phyloP scores from a whole-genome alignment of 2,329 filamentous ascomycete genomes.

The Colletotrichum musicola region DNA sequence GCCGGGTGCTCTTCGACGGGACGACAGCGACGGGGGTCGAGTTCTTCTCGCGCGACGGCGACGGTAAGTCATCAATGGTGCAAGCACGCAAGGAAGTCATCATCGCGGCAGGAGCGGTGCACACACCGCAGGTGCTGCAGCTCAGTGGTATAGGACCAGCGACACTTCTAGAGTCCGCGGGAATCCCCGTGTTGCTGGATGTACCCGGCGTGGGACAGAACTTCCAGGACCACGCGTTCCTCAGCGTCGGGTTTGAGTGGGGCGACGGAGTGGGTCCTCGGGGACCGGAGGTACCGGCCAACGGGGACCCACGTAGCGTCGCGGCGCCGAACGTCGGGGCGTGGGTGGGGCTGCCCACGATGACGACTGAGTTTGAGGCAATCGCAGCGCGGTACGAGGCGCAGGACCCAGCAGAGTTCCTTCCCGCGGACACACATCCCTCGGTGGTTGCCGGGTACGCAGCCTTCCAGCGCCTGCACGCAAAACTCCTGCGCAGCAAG shows the following conservation, averaged over 20 bases:
- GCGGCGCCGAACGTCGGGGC: constrained; percentile 41
- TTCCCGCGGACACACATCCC: constrained; percentile 38
- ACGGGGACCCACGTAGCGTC: constrained; percentile 25
- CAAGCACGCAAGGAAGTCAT: constrained; percentile 50
- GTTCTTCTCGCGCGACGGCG: constrained; percentile 39
- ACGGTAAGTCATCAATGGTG: constrained; percentile 35
- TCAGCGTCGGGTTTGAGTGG: constrained; percentile 40
- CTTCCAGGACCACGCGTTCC: constrained; percentile 53
- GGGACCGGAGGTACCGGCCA: constrained; percentile 14
- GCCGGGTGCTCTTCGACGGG: constrained; percentile 39
- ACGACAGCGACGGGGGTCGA: constrained; percentile 44
- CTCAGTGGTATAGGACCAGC: constrained; percentile 58
- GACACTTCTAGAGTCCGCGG: constrained; percentile 48
- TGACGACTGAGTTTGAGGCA: constrained; percentile 38
- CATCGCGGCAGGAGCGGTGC: constrained; percentile 50
- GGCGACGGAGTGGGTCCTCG: constrained; percentile 7
- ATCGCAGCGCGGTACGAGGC: constrained; percentile 37
- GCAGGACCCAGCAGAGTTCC: constrained; percentile 39
- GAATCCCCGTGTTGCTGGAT: constrained; percentile 53
- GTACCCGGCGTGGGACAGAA: constrained; percentile 59
- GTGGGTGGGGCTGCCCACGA: constrained; percentile 41
- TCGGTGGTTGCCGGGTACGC: constrained; percentile 49
- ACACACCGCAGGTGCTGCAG: constrained; percentile 57
- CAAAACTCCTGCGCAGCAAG: constrained; percentile 37
- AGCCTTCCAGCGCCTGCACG: constrained; percentile 50